These are phyloP conservation scores for Calonectria hongkongensis DNA, from an alignment of 2,329 filamentous ascomycete species.

Conservation along the genomic window DNA sequence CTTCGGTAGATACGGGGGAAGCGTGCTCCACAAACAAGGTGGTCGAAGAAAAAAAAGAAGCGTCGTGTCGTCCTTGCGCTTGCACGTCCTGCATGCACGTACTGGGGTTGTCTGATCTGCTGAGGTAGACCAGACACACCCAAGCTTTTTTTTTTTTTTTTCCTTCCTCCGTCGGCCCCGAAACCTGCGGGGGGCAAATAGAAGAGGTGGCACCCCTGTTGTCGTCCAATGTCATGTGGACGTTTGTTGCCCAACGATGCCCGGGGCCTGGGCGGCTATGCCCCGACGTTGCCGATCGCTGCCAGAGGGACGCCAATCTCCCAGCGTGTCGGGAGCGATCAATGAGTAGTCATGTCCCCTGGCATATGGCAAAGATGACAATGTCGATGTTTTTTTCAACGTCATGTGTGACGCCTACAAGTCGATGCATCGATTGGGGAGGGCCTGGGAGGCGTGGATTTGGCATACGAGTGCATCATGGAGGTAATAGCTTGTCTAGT, in stretches of 20 bases:
- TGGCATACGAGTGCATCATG: neutral
- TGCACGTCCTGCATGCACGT: constrained; percentile 24
- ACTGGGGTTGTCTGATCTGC: constrained; percentile 28
- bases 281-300: constrained; percentile 38
- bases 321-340: constrained; percentile 34
- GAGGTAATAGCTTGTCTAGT: neutral
- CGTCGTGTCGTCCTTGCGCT: constrained; percentile 20
- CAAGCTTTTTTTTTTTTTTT: constrained; percentile 13
- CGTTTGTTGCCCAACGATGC: constrained; percentile 7
- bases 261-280: constrained; percentile 7
- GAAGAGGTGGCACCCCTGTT: constrained; percentile 4
- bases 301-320: constrained; percentile 36
- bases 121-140: constrained; percentile 10
- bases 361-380: constrained; percentile 10
- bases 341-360: constrained; percentile 11
- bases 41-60: constrained; percentile 24
- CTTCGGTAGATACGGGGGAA: constrained; percentile 20
- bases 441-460: neutral
- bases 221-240: constrained; percentile 23
- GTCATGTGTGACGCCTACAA: constrained; percentile 20
- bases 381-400: constrained; percentile 16
- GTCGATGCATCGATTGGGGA: neutral
- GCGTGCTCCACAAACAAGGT: neutral
- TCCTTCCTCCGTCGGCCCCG: constrained; percentile 35
- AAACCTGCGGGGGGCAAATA: neutral